Base-by-base conservation (phyloP, 1,284 basidiomycete species). In the Microbotryum lychnidis-dioicae region DNA sequence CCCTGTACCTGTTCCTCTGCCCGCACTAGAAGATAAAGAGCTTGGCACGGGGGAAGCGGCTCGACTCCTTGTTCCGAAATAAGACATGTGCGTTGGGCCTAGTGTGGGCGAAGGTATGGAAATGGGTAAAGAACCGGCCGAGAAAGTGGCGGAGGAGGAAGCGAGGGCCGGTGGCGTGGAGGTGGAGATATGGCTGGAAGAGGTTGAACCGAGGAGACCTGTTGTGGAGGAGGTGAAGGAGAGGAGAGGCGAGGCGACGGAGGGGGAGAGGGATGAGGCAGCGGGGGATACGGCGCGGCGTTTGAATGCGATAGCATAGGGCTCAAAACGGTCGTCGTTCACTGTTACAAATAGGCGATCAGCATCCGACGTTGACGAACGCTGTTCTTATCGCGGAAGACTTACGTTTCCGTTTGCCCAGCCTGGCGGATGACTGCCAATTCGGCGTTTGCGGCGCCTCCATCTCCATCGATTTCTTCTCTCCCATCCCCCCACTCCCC, bases 211-310 rank as follows among this genome's bases (percentile, higher is more conserved):
- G 37, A 14, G 37, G 5, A 42, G 37, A 16, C 37, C 16, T 14
- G 14, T 18, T 42, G 23, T 25, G 16, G 54, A 23, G 44, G 45
- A 10, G 45, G 29, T 29, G 10, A 21, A 31, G 9, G 53, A 33
- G 37, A 29, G 18, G 54, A 27, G 9, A 21, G 21, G 8, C 14
- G 23, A 5, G 23, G 44, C 46, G 52, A 59, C 56, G 2, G 61
- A 53, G 46, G 56, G 62, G 2, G 59, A 59, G 20, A 64, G 53
- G n/a, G 67, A 59, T 16, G 62, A 23, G 58, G 66, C 66, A 5
- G 67, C 67, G 8, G 67, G 67, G 4, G 67, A 68, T 14, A 68
- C 64, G 25, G 67, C 67, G 1, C 67, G 64, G 1, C 67, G 64
- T 44, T 68, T 68, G 58, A 68, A 60, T 2, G 64, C 64, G 37